These are phyloP conservation scores for Myriosclerotinia duriaeana DNA, from an alignment of 2,329 filamentous ascomycete species.

Conservation along the genomic window DNA sequence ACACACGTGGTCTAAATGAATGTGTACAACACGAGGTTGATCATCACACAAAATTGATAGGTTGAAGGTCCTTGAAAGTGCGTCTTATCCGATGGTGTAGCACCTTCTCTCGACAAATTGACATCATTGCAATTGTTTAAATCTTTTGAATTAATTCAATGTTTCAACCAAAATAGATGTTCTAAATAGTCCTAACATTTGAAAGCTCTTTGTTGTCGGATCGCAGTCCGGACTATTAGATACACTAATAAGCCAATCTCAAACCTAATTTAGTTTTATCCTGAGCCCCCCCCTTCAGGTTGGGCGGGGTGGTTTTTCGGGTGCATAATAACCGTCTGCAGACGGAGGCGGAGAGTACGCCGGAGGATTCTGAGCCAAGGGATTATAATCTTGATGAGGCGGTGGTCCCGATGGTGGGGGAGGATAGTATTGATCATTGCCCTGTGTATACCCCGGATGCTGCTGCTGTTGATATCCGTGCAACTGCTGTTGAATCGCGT, in stretches of 20 bases:
- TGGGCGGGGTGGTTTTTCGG: constrained; percentile 18
- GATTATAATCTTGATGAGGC: neutral
- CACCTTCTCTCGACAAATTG: neutral
- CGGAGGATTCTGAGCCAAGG: constrained; percentile 1
- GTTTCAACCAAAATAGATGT: too few species aligned
- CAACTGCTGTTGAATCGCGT: constrained; percentile 19
- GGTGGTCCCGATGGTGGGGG: constrained; percentile 15
- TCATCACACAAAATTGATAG: neutral
- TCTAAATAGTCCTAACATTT: too few species aligned
- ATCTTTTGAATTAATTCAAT: too few species aligned
- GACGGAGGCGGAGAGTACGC: neutral
- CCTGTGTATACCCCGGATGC: constrained; percentile 2
- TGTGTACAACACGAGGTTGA: constrained; percentile 5
- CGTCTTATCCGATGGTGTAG: neutral
- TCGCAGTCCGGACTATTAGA: too few species aligned
- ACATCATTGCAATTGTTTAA: neutral
- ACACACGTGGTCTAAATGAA: constrained; percentile 2
- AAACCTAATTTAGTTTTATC: neutral
- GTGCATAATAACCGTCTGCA: constrained; percentile 22
- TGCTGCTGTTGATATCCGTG: constrained; percentile 13
- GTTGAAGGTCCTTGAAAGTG: neutral
- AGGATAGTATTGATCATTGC: constrained; percentile 17
- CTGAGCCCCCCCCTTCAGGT: neutral
- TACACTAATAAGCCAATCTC: too few species aligned
- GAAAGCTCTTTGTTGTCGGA: too few species aligned